Evolutionary conservation across 768 basidiomycete genomes (phyloP).

Genomic region (Mycena pura): DNA sequence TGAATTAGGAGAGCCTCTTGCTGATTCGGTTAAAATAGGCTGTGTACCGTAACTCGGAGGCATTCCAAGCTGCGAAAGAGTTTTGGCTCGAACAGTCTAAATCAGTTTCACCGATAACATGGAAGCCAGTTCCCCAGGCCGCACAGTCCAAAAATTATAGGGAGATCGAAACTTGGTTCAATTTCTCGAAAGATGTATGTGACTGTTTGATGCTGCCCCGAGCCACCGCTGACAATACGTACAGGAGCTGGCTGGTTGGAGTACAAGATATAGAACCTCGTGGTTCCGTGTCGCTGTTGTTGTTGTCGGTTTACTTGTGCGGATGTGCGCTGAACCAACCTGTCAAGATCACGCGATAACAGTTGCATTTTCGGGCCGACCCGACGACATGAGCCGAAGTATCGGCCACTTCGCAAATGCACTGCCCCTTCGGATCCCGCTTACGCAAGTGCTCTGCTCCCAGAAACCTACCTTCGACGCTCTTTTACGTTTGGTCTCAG

Average conservation of each 20-base stretch:
- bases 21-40: not conserved
- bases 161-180: not conserved
- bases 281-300: not conserved
- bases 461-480: not conserved
- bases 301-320: not conserved
- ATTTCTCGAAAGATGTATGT: not conserved
- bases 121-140: not conserved
- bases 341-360: not conserved
- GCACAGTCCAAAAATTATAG: not conserved
- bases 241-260: not conserved
- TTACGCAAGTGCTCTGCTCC: not conserved
- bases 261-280: not conserved
- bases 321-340: not conserved
- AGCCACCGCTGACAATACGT: too few relatives aligned
- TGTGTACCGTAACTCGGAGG: not conserved
- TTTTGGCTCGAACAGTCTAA: not conserved
- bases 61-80: not conserved
- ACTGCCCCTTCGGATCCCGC: not conserved
- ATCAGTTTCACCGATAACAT: not conserved
- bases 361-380: not conserved
- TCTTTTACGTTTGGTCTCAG: not conserved
- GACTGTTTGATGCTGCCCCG: too few relatives aligned
- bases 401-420: not conserved
- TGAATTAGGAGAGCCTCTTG: not conserved
- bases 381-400: not conserved